Percentiles rank a stretch among this genome's conserved stretches.
These are phyloP conservation scores for Rhynchospora tenuis DNA, from an alignment of 176 grass and related monocot species.

Conservation along the genomic window DNA sequence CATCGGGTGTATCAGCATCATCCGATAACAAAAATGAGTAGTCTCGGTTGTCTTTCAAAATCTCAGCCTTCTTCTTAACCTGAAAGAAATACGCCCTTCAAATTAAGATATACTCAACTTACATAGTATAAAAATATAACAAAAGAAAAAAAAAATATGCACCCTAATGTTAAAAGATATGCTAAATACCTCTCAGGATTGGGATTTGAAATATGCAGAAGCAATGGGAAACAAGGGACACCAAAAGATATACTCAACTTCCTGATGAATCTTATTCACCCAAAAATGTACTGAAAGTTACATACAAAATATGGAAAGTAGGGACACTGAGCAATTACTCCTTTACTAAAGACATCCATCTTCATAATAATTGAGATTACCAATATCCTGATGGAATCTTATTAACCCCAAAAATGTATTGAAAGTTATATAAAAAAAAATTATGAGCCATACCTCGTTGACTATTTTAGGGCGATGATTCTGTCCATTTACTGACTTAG, in stretches of 20 bases:
- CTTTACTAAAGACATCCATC: not conserved
- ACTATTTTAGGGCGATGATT: conserved; percentile 39
- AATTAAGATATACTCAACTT: conserved; percentile 27
- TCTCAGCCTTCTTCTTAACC: conserved; percentile 63
- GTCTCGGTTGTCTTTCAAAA: conserved; percentile 59
- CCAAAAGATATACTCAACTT: too few relatives aligned
- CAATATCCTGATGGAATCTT: not conserved
- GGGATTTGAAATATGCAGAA: not conserved
- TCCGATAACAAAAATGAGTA: conserved; percentile 74
- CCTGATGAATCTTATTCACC: too few relatives aligned
- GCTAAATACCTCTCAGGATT: not conserved
- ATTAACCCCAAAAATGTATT: not conserved
- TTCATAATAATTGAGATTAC: not conserved
- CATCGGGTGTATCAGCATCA: conserved; percentile 38
- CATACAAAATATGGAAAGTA: too few relatives aligned
- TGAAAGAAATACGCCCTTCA: conserved; percentile 29
- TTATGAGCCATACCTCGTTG: conserved; percentile 43
- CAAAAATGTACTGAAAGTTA: too few relatives aligned
- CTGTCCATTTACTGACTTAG: not conserved
- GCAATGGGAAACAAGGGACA: not conserved
- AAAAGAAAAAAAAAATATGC: conserved; percentile 1
- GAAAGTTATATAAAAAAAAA: not conserved
- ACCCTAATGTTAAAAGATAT: not conserved
- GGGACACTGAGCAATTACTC: not conserved
- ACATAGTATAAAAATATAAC: conserved; percentile 22